Base-by-base conservation (phyloP, 2,329 filamentous ascomycete genomes). In the Trichothecium sympodiale region DNA sequence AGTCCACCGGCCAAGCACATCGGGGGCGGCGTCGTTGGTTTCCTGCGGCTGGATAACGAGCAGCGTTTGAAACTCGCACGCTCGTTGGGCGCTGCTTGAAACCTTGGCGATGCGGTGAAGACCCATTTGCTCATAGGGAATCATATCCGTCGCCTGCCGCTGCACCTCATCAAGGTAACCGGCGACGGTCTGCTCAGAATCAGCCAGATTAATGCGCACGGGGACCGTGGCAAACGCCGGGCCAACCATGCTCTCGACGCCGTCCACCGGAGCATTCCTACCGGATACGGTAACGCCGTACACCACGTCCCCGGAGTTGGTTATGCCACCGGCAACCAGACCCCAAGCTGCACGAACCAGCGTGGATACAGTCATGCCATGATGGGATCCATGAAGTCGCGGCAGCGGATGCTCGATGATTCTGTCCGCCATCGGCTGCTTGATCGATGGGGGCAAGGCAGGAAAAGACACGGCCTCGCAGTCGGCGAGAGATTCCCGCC, bases 101-200 rank as follows among this genome's bases (percentile, higher is more conserved):
- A 45, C 29, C 10, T 37, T 38, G 7, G 39, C 28, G 15, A 46
- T 46, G 3, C 16, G 14, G 17, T 40, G 38, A 6, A 48, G 29
- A 2, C 45, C 45, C 8, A 38, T 41, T n/a, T 46, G 42, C 28
- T 46, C 43, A 25, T 33, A 41, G 0, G 29, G 35, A 5, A 41
- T 39, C 38, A 41, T 42, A 8, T 42, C 39, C 1, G 38, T 17
- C 12, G 38, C 32, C 31, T 43, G 37, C 5, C 30, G 7, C 20
- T 52, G 47, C 0, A 51, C 26, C 1, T 47, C 44, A 14, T 62
- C 48, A 8, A 76, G 50, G 36, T 63, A 67, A n/a, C 64, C 49
- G 1, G 44, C 40, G 8, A 64, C 49, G 1, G 50, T 47, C 18
- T 29, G 17, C 12, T 29, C 29, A 25, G 20, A 25, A 14, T 28